Conservation (phyloP, 345 rosid species). For the Arabis alpina region DNA sequence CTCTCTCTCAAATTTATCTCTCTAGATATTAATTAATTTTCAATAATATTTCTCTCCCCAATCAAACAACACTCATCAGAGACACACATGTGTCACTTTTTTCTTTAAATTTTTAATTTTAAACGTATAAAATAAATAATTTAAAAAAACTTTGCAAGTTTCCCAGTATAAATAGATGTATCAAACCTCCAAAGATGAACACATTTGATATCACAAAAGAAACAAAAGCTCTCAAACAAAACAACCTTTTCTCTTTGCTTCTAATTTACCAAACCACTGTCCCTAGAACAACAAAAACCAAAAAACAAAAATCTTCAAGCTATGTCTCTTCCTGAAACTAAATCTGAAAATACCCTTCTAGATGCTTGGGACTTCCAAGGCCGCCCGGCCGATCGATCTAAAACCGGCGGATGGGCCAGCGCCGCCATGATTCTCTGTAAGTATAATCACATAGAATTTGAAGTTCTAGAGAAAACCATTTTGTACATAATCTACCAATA, state of each 20-base stretch:
- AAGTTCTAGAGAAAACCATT: neutral
- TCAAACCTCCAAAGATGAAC: conserved; percentile 18
- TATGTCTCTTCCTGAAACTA: conserved; percentile 62
- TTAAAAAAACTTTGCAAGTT: conserved; percentile 15
- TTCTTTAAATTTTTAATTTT: conserved; percentile 13
- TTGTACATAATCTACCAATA: neutral
- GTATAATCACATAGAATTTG: conserved; percentile 1
- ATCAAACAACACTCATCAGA: conserved; percentile 40
- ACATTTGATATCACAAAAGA: conserved; percentile 29
- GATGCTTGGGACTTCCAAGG: conserved; percentile 98
- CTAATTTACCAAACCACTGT: conserved; percentile 3
- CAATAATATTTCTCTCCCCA: conserved; percentile 34
- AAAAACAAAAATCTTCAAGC: conserved; percentile 25
- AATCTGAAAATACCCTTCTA: conserved; percentile 48
- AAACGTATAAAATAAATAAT: neutral
- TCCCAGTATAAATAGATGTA: conserved; percentile 47
- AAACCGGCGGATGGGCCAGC: conserved; percentile 87
- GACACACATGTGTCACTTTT: conserved; percentile 43
- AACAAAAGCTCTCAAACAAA: conserved; percentile 43
- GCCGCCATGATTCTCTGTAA: conserved; percentile 93
- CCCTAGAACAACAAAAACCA: conserved; percentile 7
- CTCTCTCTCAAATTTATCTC: neutral
- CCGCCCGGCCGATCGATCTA: conserved; percentile 64
- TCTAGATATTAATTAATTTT: neutral
- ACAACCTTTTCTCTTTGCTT: conserved; percentile 23